phyloP scores from a whole-genome alignment of 805 yeast species.

The Kuraishia borneana region DNA sequence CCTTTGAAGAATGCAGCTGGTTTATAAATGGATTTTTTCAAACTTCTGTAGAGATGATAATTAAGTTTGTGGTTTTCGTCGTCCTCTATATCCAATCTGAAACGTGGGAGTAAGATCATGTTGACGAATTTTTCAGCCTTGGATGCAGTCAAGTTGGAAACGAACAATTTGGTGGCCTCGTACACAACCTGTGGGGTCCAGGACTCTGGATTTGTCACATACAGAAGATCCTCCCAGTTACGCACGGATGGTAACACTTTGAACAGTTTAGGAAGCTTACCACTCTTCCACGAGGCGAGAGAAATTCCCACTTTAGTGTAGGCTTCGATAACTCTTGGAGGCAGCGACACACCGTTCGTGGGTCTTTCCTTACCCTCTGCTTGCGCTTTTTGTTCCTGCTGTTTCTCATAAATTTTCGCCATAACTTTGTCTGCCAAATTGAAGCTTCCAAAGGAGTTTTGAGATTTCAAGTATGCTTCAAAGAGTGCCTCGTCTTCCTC shows the following conservation, averaged over 20 bases:
- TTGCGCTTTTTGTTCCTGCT: constrained; percentile 16
- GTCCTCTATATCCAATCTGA: constrained; percentile 60
- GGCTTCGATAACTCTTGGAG: constrained; percentile 94
- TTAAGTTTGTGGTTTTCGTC: constrained; percentile 71
- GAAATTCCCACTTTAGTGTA: constrained; percentile 86
- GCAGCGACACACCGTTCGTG: constrained; percentile 70
- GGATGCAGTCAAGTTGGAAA: constrained; percentile 75
- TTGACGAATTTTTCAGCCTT: constrained; percentile 83
- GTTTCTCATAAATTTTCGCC: constrained; percentile 75
- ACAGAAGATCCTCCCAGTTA: constrained; percentile 93
- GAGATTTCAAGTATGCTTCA: constrained; percentile 53
- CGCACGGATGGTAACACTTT: constrained; percentile 86
- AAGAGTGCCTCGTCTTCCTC: constrained; percentile 79
- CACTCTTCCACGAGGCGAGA: constrained; percentile 83
- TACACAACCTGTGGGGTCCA: constrained; percentile 96
- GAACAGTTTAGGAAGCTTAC: constrained; percentile 92
- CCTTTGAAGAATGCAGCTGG: constrained; percentile 98
- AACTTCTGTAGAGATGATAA: constrained; percentile 85
- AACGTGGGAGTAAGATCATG: constrained; percentile 56
- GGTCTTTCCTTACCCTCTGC: constrained; percentile 25
- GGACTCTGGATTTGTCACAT: constrained; percentile 80
- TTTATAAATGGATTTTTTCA: constrained; percentile 88
- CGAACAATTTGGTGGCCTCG: constrained; percentile 91
- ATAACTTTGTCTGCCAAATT: constrained; percentile 88
- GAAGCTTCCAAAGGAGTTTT: constrained; percentile 30